phyloP scores from a whole-genome alignment of 1,284 basidiomycete genomes.

The Apiotrichum siamense region DNA sequence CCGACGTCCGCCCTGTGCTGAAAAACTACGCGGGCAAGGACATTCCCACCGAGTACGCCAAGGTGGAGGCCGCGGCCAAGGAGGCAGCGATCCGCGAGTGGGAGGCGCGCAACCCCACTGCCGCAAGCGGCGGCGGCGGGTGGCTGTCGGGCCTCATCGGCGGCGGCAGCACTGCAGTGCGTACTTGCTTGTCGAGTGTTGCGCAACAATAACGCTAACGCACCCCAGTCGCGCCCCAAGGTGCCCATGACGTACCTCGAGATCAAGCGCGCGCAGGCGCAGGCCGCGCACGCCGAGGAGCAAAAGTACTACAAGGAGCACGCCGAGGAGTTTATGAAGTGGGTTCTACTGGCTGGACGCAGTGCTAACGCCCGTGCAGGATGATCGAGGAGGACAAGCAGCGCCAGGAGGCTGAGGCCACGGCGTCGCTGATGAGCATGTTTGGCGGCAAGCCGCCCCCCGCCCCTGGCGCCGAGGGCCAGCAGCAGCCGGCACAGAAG shows the following conservation, averaged over 20 bases:
- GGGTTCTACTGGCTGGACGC: slow-evolving; percentile 7
- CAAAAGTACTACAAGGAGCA: slow-evolving; percentile 79
- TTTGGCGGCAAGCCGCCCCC: slow-evolving; percentile 32
- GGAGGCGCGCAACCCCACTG: slow-evolving; percentile 56
- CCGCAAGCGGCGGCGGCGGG: slow-evolving; percentile 26
- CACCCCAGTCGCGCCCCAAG: slow-evolving; percentile 28
- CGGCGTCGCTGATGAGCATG: slow-evolving; percentile 50
- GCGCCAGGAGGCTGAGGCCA: slow-evolving; percentile 59
- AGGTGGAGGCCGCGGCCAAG: slow-evolving; percentile 75
- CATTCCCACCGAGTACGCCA: slow-evolving; percentile 81
- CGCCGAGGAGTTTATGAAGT: slow-evolving; percentile 69
- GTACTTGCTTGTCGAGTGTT: slow-evolving; percentile 13
- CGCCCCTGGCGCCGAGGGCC: neutral
- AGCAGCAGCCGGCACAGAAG: neutral
- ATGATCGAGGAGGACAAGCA: slow-evolving; percentile 65
- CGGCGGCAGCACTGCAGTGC: slow-evolving; percentile 40
- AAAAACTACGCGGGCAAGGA: slow-evolving; percentile 80
- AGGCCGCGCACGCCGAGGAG: slow-evolving; percentile 76
- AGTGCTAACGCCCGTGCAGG: slow-evolving; percentile 27
- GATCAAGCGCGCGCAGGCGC: slow-evolving; percentile 78
- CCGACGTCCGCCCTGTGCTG: slow-evolving; percentile 81
- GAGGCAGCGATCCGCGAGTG: slow-evolving; percentile 73
- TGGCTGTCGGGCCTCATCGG: slow-evolving; percentile 60
- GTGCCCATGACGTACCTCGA: slow-evolving; percentile 81
- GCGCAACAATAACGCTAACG: neutral